Percentiles rank a stretch among this genome's conserved stretches.
phyloP scores from a whole-genome alignment of 2,329 filamentous ascomycete species.

The Pseudopithomyces chartarum region DNA sequence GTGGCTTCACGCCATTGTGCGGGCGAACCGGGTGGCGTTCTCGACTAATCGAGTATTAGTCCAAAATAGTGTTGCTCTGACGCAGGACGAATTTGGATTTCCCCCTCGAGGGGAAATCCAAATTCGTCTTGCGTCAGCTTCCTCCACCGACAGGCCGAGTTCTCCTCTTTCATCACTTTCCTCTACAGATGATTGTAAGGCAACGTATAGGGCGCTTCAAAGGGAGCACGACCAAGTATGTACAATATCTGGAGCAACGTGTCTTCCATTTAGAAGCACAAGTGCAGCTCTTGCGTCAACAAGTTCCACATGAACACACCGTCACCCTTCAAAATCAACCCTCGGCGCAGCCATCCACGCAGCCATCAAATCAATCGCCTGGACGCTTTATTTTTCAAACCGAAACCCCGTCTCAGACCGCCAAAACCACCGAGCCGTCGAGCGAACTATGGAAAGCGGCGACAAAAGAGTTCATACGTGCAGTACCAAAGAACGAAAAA shows the following conservation, averaged over 20 bases:
- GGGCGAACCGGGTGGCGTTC: no score
- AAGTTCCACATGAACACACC: constrained; percentile 2
- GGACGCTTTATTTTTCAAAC: no score
- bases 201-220: constrained; percentile 3
- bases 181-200: neutral
- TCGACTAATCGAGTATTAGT: neutral
- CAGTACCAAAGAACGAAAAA: no score
- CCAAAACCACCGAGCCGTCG: no score
- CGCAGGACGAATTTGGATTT: neutral
- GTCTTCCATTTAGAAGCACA: constrained; percentile 1
- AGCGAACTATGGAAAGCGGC: no score
- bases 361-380: no score
- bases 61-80: constrained; percentile 1
- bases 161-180: constrained; percentile 3
- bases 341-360: neutral
- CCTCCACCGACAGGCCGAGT: neutral
- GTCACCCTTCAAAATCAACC: constrained; percentile 1
- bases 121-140: constrained; percentile 3
- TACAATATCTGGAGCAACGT: constrained; percentile 1
- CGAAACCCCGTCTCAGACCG: no score
- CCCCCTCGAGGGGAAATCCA: neutral
- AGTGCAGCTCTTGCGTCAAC: neutral
- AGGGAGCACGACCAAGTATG: neutral
- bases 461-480: no score
- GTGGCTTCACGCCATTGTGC: no score